Conservation (phyloP, 495 filamentous ascomycete genomes). For the Talaromyces liani region DNA sequence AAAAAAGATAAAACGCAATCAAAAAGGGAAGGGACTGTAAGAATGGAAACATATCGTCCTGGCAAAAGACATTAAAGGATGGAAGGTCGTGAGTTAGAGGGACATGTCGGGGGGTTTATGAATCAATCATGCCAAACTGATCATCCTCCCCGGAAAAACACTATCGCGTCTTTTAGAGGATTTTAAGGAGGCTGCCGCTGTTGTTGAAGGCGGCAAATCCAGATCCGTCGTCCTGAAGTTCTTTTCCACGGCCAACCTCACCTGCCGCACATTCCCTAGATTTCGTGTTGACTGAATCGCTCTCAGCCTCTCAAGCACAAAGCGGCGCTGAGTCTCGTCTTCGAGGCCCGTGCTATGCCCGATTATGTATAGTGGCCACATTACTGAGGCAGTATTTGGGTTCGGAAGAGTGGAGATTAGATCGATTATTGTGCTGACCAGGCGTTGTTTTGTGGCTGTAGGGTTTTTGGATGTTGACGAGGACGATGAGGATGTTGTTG, state of each 20-base stretch:
- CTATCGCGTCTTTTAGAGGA: background rate
- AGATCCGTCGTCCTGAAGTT: constrained; percentile 11
- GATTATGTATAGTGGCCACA: constrained; percentile 16
- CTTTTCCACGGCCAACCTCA: constrained; percentile 12
- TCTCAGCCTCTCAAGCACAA: constrained; percentile 13
- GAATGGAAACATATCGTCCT: background rate
- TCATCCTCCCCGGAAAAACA: background rate
- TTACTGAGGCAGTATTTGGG: constrained; percentile 7
- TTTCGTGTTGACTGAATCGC: constrained; percentile 12
- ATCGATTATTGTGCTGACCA: constrained; percentile 11
- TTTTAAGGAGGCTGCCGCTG: background rate
- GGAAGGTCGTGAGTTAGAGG: background rate
- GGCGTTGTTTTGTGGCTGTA: background rate
- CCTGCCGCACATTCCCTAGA: constrained; percentile 13
- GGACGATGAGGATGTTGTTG: background rate
- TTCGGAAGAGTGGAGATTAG: constrained; percentile 9
- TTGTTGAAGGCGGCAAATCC: background rate
- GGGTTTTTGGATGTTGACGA: background rate
- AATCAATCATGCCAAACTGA: background rate
- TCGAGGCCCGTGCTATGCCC: constrained; percentile 11
- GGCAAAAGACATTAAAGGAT: background rate
- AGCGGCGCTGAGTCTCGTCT: constrained; percentile 14
- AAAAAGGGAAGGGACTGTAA: background rate
- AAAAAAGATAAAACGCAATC: background rate
- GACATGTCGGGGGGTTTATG: background rate